These are phyloP conservation scores for Alloteropsis semialata DNA, from an alignment of 176 grass and related monocot genomes.

Conservation along the genomic window DNA sequence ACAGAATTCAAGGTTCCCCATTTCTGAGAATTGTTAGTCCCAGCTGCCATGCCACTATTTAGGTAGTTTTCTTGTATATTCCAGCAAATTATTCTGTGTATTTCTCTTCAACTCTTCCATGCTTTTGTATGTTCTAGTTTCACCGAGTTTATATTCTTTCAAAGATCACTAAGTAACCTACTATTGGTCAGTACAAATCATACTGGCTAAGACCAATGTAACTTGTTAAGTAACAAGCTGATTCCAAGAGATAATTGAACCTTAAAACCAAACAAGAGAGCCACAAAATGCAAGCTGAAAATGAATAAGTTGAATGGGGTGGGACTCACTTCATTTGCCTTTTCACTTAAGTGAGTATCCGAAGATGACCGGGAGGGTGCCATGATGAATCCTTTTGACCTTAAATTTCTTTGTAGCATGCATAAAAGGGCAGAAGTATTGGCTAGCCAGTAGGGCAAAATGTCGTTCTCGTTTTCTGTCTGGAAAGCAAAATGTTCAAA, in stretches of 20 bases:
- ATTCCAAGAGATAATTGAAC: not conserved
- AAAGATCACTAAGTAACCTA: not conserved
- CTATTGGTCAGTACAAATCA: not conserved
- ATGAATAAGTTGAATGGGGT: conserved; percentile 13
- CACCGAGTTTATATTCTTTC: not conserved
- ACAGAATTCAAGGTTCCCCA: not conserved
- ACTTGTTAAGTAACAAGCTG: not conserved
- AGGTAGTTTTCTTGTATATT: not conserved
- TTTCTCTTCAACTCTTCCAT: not conserved
- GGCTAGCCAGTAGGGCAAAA: conserved; percentile 85
- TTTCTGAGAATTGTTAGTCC: not conserved
- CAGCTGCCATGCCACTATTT: not conserved
- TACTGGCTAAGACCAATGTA: not conserved
- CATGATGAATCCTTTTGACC: conserved; percentile 57
- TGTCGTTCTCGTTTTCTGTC: conserved; percentile 69
- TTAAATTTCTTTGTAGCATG: conserved; percentile 81
- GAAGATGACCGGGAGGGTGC: conserved; percentile 46
- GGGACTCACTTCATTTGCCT: conserved; percentile 51
- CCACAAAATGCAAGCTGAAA: not conserved
- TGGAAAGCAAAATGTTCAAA: conserved; percentile 45
- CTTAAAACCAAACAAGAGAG: not conserved
- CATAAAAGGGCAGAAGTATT: conserved; percentile 85
- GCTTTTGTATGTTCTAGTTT: not conserved
- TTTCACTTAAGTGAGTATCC: conserved; percentile 56
- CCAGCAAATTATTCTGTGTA: not conserved